phyloP scores from a whole-genome alignment of 352 stramenopile species.

The Elongisporangium undulatum region DNA sequence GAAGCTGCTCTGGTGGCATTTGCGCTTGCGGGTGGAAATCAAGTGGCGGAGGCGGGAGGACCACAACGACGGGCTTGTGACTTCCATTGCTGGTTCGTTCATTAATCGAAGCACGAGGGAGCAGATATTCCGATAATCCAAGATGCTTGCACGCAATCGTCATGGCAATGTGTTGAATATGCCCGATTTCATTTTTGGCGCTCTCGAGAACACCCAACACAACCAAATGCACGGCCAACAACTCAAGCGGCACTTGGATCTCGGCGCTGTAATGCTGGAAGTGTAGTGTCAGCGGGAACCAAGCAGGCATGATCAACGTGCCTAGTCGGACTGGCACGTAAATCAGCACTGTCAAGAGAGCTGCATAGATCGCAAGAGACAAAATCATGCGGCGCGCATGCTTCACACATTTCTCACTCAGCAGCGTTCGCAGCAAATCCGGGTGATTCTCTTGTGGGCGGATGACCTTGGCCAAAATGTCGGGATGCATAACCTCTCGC shows the following conservation, averaged over 20 bases:
- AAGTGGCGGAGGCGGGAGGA: constrained; percentile 66
- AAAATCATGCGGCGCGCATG: constrained; percentile 93
- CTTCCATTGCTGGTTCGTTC: constrained; percentile 21
- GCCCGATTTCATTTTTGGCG: constrained; percentile 82
- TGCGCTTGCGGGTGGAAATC: constrained; percentile 77
- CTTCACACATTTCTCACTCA: constrained; percentile 92
- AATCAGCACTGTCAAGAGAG: constrained; percentile 84
- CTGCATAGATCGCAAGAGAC: constrained; percentile 90
- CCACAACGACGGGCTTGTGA: constrained; percentile 23
- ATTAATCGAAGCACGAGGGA: constrained; percentile 44
- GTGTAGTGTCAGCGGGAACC: constrained; percentile 74
- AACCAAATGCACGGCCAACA: constrained; percentile 94
- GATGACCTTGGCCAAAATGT: constrained; percentile 86
- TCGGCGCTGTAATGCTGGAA: constrained; percentile 93
- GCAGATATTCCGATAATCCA: constrained; percentile 61
- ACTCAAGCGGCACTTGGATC: constrained; percentile 95
- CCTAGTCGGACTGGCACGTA: constrained; percentile 79
- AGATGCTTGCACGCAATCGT: constrained; percentile 51
- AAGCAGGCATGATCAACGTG: constrained; percentile 33
- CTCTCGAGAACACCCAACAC: constrained; percentile 94
- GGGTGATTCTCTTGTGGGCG: constrained; percentile 95
- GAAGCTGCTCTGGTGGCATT: constrained; percentile 62
- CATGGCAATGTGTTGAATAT: constrained; percentile 65
- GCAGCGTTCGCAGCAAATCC: constrained; percentile 93
- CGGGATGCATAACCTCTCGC: constrained; percentile 93